A percentile compares a stretch with the other conserved stretches of the same genome.
phyloP scores from a whole-genome alignment of 2,329 filamentous ascomycete species.

The Calonectria ilicicola region DNA sequence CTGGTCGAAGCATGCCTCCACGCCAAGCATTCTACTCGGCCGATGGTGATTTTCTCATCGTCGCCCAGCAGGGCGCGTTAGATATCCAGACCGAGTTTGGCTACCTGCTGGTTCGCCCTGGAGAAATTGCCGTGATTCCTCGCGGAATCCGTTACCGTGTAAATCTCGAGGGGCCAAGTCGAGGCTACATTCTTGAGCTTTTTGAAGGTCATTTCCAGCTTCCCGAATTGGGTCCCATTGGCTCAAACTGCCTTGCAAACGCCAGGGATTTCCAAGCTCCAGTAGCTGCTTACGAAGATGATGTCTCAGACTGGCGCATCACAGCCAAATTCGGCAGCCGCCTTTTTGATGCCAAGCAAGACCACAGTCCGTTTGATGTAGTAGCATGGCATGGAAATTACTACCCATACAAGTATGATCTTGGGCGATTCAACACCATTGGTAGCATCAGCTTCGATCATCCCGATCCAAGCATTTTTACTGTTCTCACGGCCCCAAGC shows the following conservation, averaged over 20 bases:
- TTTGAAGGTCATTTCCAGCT: slow-evolving; percentile 79
- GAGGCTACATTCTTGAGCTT: slow-evolving; percentile 83
- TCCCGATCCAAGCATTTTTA: slow-evolving; percentile 83
- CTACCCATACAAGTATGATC: slow-evolving; percentile 85
- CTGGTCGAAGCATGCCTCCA: slow-evolving; percentile 79
- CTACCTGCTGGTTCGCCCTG: slow-evolving; percentile 77
- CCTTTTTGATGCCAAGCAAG: slow-evolving; percentile 73
- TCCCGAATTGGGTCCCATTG: slow-evolving; percentile 79
- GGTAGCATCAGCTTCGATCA: slow-evolving; percentile 81
- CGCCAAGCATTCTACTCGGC: slow-evolving; percentile 85
- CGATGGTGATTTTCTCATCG: slow-evolving; percentile 82
- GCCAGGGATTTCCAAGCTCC: slow-evolving; percentile 81
- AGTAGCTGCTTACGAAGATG: slow-evolving; percentile 76
- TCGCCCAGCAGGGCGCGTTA: slow-evolving; percentile 78
- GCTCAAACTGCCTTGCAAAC: slow-evolving; percentile 79
- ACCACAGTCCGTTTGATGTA: slow-evolving; percentile 81
- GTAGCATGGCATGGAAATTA: slow-evolving; percentile 86
- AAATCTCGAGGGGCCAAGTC: slow-evolving; percentile 68
- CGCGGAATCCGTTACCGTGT: slow-evolving; percentile 81
- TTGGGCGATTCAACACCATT: slow-evolving; percentile 81
- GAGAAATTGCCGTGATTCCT: slow-evolving; percentile 82
- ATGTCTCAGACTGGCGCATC: slow-evolving; percentile 58
- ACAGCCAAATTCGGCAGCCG: slow-evolving; percentile 75
- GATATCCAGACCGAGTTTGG: slow-evolving; percentile 85
- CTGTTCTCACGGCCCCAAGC: slow-evolving; percentile 73